Evolutionary conservation across 2,329 filamentous ascomycete species (phyloP).

Genomic region (Talaromyces albobiverticillius): DNA sequence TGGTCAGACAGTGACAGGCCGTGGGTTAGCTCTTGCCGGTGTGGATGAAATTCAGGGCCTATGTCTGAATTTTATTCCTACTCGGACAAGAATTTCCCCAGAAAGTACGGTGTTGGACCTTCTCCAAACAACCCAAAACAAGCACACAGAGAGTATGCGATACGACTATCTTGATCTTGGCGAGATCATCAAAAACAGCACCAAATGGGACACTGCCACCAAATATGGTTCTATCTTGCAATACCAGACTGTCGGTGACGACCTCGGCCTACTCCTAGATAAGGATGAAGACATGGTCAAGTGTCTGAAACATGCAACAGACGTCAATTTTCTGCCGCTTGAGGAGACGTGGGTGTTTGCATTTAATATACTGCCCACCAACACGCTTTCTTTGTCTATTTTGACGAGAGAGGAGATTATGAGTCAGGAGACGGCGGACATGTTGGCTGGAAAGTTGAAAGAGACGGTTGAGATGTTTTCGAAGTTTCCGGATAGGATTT

Average conservation of each 20-base stretch:
- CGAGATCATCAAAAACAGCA: background rate
- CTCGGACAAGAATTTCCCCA: background rate
- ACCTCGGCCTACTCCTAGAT: background rate
- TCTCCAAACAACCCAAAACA: background rate
- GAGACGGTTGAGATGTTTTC: background rate
- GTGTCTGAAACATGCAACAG: background rate
- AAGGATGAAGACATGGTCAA: background rate
- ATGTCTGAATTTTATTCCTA: background rate
- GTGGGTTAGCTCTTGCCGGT: conserved; percentile 43
- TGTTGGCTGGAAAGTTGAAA: background rate
- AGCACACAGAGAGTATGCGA: background rate
- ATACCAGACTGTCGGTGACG: background rate
- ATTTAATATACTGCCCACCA: background rate
- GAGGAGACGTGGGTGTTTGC: background rate
- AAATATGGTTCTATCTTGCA: background rate
- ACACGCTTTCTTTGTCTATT: background rate
- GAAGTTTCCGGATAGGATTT: background rate
- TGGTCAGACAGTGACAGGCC: conserved; percentile 59
- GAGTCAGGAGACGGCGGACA: background rate
- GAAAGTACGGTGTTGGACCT: background rate
- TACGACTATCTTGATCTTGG: background rate
- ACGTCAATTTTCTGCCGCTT: background rate
- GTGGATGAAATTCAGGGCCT: background rate
- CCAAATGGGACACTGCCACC: background rate
- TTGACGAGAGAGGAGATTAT: background rate